Conservation (phyloP, 2,329 filamentous ascomycete species). For the Metarhizium humberi region DNA sequence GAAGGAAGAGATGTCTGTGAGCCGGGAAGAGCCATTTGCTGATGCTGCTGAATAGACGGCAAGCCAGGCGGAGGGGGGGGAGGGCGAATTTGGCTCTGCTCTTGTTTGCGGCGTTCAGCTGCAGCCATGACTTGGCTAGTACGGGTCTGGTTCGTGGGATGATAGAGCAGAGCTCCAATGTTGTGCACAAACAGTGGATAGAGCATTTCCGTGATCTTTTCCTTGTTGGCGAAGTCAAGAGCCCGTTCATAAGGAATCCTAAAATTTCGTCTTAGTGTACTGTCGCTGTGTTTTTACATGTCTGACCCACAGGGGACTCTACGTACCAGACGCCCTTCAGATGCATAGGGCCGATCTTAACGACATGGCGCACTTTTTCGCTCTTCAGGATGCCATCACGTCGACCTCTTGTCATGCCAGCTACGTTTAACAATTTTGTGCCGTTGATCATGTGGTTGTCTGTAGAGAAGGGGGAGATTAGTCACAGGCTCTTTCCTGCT, state of each 20-base stretch:
- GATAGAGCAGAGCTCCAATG: constrained; percentile 86
- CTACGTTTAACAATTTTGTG: constrained; percentile 92
- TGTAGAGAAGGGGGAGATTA: constrained; percentile 23
- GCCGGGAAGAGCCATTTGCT: constrained; percentile 53
- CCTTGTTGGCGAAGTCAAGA: constrained; percentile 98
- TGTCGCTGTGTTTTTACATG: constrained; percentile 2
- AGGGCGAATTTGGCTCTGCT: constrained; percentile 56
- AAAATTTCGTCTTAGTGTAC: constrained; percentile 15
- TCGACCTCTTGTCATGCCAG: constrained; percentile 93
- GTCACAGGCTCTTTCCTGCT: too few species aligned
- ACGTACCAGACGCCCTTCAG: constrained; percentile 92
- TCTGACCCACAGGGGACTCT: constrained; percentile 8
- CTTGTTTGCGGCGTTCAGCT: constrained; percentile 66
- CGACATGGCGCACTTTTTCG: constrained; percentile 91
- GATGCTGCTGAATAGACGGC: constrained; percentile 61
- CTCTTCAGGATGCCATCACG: constrained; percentile 96
- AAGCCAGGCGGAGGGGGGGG: constrained; percentile 39
- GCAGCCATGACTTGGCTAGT: constrained; percentile 84
- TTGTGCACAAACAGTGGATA: constrained; percentile 98
- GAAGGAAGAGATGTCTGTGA: constrained; percentile 49
- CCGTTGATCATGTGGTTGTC: constrained; percentile 99
- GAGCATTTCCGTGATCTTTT: constrained; percentile 92
- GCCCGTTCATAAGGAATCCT: constrained; percentile 98
- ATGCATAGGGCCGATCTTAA: constrained; percentile 99
- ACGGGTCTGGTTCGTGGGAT: constrained; percentile 77